These are phyloP conservation scores for Myxozyma monticola DNA, from an alignment of 805 yeast species.

Conservation along the genomic window DNA sequence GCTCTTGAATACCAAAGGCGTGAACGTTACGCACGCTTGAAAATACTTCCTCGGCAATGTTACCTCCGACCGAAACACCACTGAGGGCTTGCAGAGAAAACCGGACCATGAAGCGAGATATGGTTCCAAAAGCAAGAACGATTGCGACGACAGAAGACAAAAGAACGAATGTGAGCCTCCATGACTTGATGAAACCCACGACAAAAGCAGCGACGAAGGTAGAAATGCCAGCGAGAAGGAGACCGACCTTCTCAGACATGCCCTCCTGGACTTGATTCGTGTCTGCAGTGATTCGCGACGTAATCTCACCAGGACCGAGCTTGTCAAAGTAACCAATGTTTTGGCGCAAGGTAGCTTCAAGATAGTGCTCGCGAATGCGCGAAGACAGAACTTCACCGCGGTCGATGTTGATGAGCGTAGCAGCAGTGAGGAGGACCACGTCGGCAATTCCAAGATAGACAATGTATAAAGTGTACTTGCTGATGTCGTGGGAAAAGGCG, in stretches of 20 bases:
- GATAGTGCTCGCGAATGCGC: too few species aligned
- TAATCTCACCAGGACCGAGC: too few species aligned
- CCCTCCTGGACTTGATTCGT: slow-evolving; percentile 46
- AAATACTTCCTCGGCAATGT: too few species aligned
- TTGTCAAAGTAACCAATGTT: too few species aligned
- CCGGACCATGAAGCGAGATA: slow-evolving; percentile 36
- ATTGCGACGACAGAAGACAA: slow-evolving; percentile 40
- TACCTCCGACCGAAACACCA: slow-evolving; percentile 31
- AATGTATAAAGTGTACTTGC: slow-evolving; percentile 42
- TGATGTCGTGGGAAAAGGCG: slow-evolving; percentile 38
- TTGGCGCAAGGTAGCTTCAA: too few species aligned
- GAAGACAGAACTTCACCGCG: too few species aligned
- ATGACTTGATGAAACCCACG: slow-evolving; percentile 42
- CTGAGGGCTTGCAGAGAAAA: slow-evolving; percentile 12
- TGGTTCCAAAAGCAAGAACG: slow-evolving; percentile 34
- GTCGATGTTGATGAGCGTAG: slow-evolving; percentile 40
- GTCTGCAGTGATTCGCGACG: slow-evolving; percentile 46
- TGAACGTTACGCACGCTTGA: slow-evolving; percentile 45
- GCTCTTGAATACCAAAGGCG: slow-evolving; percentile 44
- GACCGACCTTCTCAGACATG: slow-evolving; percentile 44
- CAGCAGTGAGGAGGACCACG: slow-evolving; percentile 31
- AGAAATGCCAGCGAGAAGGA: slow-evolving; percentile 41
- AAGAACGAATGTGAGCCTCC: slow-evolving; percentile 43
- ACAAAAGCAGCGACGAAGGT: slow-evolving; percentile 44
- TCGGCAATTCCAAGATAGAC: too few species aligned